phyloP scores from a whole-genome alignment of 140 eudicot species.

The Anethum foeniculum region DNA sequence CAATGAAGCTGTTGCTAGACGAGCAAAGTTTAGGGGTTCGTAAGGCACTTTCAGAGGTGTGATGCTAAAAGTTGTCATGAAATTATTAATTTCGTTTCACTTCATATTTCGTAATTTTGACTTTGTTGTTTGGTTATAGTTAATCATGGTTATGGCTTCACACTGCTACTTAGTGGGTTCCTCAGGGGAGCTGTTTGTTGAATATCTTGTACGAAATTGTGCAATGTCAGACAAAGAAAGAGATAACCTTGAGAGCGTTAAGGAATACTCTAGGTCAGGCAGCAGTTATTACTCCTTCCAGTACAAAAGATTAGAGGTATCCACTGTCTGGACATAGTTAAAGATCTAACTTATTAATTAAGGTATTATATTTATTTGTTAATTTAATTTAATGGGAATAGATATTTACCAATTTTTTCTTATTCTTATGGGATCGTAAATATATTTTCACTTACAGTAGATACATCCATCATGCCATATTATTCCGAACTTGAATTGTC shows the following conservation, averaged over 20 bases:
- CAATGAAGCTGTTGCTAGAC: slow-evolving; percentile 64
- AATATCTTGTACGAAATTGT: slow-evolving; percentile 86
- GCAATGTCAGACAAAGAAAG: slow-evolving; percentile 70
- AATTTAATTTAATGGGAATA: background rate
- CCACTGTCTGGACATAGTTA: slow-evolving; percentile 10
- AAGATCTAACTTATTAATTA: background rate
- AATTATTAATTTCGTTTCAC: background rate
- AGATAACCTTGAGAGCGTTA: slow-evolving; percentile 39
- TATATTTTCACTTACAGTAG: background rate
- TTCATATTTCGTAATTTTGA: background rate
- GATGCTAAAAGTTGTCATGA: slow-evolving; percentile 8
- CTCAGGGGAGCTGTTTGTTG: slow-evolving; percentile 85
- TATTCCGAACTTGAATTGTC: background rate
- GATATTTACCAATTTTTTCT: background rate
- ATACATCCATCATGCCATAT: background rate
- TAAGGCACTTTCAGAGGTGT: slow-evolving; percentile 95
- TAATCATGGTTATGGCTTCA: slow-evolving; percentile 96
- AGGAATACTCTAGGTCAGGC: slow-evolving; percentile 35
- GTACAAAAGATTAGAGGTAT: slow-evolving; percentile 69
- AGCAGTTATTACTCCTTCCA: slow-evolving; percentile 52
- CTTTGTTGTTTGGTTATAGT: slow-evolving; percentile 37
- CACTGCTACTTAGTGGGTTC: slow-evolving; percentile 94
- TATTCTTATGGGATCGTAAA: background rate
- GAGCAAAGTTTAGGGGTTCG: slow-evolving; percentile 71
- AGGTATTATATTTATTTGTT: background rate